A percentile compares a stretch with the other conserved stretches of the same genome.
Evolutionary conservation across 2,329 filamentous ascomycete species (phyloP).

Genomic region (Hypoxylon sp.): DNA sequence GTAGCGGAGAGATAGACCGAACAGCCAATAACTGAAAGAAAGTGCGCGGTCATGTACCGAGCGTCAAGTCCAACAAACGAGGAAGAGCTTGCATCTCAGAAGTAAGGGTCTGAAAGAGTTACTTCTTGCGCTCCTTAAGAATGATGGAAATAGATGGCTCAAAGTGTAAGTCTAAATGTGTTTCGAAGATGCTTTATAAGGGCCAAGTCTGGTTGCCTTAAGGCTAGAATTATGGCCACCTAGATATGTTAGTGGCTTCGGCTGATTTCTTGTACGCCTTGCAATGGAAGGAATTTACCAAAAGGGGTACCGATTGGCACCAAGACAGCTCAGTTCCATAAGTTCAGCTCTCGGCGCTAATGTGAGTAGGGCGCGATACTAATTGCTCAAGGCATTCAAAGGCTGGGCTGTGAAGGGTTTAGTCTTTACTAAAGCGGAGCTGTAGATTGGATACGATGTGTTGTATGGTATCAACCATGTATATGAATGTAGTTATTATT

Average conservation of each 20-base stretch:
- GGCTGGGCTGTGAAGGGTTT: background rate
- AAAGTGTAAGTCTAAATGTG: background rate
- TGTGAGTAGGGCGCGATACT: background rate
- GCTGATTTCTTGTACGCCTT: background rate
- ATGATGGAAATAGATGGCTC: background rate
- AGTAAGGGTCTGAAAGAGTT: background rate
- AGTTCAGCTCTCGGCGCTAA: constrained; percentile 17
- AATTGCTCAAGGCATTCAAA: background rate
- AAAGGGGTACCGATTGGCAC: constrained; percentile 13
- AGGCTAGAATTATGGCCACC: background rate
- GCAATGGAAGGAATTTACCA: constrained; percentile 5
- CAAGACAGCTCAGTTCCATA: background rate
- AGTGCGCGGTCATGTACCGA: constrained; percentile 2
- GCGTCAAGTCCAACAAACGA: background rate
- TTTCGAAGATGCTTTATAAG: background rate
- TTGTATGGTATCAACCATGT: no score
- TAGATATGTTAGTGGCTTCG: background rate
- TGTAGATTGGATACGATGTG: constrained; percentile 11
- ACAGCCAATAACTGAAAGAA: background rate
- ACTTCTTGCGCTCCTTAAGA: background rate
- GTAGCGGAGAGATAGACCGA: no score
- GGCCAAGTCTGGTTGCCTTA: background rate
- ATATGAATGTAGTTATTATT: no score
- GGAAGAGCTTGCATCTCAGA: constrained; percentile 1
- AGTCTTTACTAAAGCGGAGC: background rate